phyloP scores from a whole-genome alignment of 1,284 basidiomycete genomes.

The Irpex sp. region DNA sequence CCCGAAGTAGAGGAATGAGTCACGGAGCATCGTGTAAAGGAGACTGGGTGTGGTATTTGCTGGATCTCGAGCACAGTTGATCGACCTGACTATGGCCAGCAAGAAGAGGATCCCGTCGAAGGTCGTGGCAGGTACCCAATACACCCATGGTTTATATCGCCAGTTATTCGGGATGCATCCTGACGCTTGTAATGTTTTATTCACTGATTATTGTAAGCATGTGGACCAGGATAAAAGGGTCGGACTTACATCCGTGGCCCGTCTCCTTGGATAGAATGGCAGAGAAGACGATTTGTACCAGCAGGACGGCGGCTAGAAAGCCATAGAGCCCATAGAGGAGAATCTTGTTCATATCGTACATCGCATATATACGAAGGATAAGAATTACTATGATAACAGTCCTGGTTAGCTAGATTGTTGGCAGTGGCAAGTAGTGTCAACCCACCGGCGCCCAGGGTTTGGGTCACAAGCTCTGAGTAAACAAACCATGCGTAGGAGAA shows the following conservation, averaged over 20 bases:
- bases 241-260: neutral
- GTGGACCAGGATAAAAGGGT: neutral
- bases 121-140: conserved; percentile 11
- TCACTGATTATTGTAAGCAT: conserved; percentile 6
- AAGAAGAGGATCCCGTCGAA: conserved; percentile 14
- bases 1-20: conserved; percentile 14
- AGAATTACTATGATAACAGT: conserved; percentile 10
- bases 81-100: conserved; percentile 1
- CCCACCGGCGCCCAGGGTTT: conserved; percentile 7
- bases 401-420: too few species aligned
- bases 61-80: neutral
- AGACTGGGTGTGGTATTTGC: neutral
- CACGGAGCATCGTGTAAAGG: conserved; percentile 10
- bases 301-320: neutral
- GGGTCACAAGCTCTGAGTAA: conserved; percentile 11
- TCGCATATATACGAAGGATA: conserved; percentile 17
- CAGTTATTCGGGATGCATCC: conserved; percentile 18
- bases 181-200: neutral
- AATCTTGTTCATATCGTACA: conserved; percentile 10
- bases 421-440: neutral
- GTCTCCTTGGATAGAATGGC: neutral
- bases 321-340: neutral
- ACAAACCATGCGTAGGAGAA: conserved; percentile 18
- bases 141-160: conserved; percentile 15
- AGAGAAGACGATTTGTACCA: conserved; percentile 9